Evolutionary conservation across 23 red algal genomes (phyloP), one percentile per base, ranked within the genome.

Genomic region (Pyropia haitanensis): DNA sequence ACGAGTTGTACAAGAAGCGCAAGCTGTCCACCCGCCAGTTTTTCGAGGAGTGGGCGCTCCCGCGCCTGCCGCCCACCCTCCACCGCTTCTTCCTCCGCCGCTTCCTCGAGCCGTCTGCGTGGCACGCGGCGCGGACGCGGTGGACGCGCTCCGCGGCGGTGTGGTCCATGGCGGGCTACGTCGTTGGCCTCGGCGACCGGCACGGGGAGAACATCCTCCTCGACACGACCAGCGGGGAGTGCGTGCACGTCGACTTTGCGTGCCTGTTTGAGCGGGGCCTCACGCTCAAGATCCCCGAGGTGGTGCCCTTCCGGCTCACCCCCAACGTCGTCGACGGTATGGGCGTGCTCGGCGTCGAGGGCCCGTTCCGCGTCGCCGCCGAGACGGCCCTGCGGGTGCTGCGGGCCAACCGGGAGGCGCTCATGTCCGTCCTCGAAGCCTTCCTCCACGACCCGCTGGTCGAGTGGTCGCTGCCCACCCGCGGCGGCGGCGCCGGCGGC

Each of bases 201-300:
- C 94, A 98, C 57, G 94, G 85, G 14, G 94, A 98, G 22, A 98
- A 98, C 61, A 62, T 98, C 51, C 61, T 91, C 59, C 56, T 98
- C 27, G 85, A 98, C 25, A 74, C 64, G 53, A 73, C 71, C 48
- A 86, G 60, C 20, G 94, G 94, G 8, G 58, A 80, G 52, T 98
- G 94, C 51, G 88, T 98, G 53, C 94, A 98, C 23, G 94, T 98
- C 58, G 94, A 98, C 71, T 98, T 98, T 81, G 94, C 85, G 46
- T 87, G 82, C 60, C 62, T 98, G 29, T 98, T 98, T 70, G 94
- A 98, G 13, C 86, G 91, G 83, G 94, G 94, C 17, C 60, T 65
- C 60, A 80, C 79, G 17, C 77, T 98, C 26, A 79, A 68, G 49
- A 86, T 98, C 16, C 94, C 94, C 18, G 94, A 98, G 72, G 58